Percentiles rank a stretch among this genome's conserved stretches.
These are phyloP conservation scores for Symbiodinium natans DNA, from an alignment of 73 alveolate species.

Conservation along the genomic window DNA sequence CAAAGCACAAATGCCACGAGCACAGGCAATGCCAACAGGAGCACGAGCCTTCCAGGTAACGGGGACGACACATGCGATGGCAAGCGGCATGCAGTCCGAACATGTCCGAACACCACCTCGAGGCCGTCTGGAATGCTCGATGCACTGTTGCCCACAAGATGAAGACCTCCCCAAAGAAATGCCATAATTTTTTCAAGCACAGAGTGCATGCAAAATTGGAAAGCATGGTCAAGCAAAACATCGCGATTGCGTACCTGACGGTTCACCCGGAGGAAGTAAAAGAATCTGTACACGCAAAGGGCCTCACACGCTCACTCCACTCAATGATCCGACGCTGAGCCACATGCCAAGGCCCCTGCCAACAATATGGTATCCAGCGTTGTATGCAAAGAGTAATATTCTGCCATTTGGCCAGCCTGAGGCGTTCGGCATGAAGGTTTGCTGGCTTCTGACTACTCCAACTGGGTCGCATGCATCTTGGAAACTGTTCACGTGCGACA, in stretches of 20 bases:
- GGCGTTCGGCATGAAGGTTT: too few relatives aligned
- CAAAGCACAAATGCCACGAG: background rate
- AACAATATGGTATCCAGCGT: background rate
- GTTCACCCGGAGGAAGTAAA: slow-evolving; percentile 44
- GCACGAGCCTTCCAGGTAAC: background rate
- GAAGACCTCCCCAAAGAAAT: background rate
- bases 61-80: too few relatives aligned
- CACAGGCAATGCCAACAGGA: background rate
- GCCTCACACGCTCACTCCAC: too few relatives aligned
- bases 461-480: background rate
- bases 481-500: background rate
- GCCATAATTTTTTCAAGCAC: background rate
- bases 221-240: too few relatives aligned
- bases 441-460: too few relatives aligned
- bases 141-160: slow-evolving; percentile 4
- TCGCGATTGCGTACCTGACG: background rate
- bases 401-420: slow-evolving; percentile 9
- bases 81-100: too few relatives aligned
- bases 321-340: background rate
- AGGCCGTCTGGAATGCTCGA: background rate
- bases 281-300: slow-evolving; percentile 40
- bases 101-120: background rate
- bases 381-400: background rate
- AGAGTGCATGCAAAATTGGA: too few relatives aligned
- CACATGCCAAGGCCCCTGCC: background rate